phyloP scores from a whole-genome alignment of 371 early-diverging fungal genomes.

The Haplosporangium sp. region DNA sequence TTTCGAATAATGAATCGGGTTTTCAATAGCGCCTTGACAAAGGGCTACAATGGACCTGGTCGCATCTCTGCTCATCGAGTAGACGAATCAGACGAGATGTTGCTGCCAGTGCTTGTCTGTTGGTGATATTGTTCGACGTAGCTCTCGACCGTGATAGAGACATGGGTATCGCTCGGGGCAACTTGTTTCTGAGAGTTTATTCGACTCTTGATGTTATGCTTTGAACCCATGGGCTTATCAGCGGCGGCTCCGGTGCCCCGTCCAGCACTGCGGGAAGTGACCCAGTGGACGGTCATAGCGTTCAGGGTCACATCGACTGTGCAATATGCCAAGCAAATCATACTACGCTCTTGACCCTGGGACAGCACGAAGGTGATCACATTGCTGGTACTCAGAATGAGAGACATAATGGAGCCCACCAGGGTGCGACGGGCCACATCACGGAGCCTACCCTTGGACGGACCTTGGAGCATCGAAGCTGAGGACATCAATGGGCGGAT shows the following conservation, averaged over 20 bases:
- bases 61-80: too few relatives aligned
- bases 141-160: constrained; percentile 48
- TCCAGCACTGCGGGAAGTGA: constrained; percentile 36
- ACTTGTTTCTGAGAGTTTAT: constrained; percentile 37
- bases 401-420: constrained; percentile 54
- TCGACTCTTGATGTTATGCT: neutral
- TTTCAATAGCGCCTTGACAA: too few relatives aligned
- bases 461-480: constrained; percentile 46
- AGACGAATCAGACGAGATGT: too few relatives aligned
- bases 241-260: constrained; percentile 4
- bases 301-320: constrained; percentile 50
- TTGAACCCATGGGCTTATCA: constrained; percentile 10
- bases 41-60: too few relatives aligned
- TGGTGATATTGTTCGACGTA: constrained; percentile 53
- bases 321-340: constrained; percentile 45
- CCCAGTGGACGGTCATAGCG: constrained; percentile 45
- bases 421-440: constrained; percentile 62
- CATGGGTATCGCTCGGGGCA: constrained; percentile 39
- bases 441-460: constrained; percentile 55
- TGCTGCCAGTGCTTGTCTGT: constrained; percentile 23
- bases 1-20: too few relatives aligned
- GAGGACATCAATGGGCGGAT: constrained; percentile 57
- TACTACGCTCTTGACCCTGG: constrained; percentile 58
- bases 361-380: constrained; percentile 56
- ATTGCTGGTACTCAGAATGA: constrained; percentile 56